Evolutionary conservation across 1,139 yeast genomes (phyloP).

Genomic region (Magnusiomyces suaveolens): DNA sequence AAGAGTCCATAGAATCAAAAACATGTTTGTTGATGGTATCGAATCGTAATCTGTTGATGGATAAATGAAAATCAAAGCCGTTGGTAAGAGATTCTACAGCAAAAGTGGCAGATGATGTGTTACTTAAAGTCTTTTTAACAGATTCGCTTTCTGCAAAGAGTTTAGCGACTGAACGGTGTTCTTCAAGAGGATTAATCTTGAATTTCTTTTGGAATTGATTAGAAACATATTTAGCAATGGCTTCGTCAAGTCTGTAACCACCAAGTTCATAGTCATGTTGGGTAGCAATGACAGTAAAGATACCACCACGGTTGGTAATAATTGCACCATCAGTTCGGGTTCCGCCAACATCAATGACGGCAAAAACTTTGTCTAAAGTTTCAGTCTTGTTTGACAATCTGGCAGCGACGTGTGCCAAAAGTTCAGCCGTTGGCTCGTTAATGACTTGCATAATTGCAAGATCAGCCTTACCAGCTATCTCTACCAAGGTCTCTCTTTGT

Average conservation of each 20-base stretch:
- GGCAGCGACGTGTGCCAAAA: constrained; percentile 56
- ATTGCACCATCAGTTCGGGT: constrained; percentile 94
- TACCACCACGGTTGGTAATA: constrained; percentile 86
- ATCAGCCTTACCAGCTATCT: constrained; percentile 62
- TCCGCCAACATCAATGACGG: constrained; percentile 96
- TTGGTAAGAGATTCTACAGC: constrained; percentile 93
- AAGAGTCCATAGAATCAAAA: constrained; percentile 62
- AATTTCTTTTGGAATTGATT: constrained; percentile 88
- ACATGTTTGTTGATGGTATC: constrained; percentile 80
- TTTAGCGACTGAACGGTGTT: constrained; percentile 81
- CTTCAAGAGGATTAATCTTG: constrained; percentile 70
- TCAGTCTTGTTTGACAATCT: constrained; percentile 38
- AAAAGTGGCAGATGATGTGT: constrained; percentile 79
- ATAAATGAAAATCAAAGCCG: constrained; percentile 86
- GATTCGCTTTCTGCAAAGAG: constrained; percentile 73
- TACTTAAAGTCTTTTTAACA: constrained; percentile 86
- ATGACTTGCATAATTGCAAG: constrained; percentile 76
- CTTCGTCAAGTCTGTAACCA: constrained; percentile 76
- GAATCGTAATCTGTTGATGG: constrained; percentile 87
- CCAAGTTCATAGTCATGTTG: constrained; percentile 77
- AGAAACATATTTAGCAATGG: constrained; percentile 74
- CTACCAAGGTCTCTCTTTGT: constrained; percentile 57
- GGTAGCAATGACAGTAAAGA: constrained; percentile 80
- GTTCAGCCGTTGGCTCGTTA: constrained; percentile 88
- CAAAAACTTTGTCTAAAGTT: constrained; percentile 59